Evolutionary conservation across 2,329 filamentous ascomycete genomes (phyloP).

Genomic region (Clonostachys chloroleuca): DNA sequence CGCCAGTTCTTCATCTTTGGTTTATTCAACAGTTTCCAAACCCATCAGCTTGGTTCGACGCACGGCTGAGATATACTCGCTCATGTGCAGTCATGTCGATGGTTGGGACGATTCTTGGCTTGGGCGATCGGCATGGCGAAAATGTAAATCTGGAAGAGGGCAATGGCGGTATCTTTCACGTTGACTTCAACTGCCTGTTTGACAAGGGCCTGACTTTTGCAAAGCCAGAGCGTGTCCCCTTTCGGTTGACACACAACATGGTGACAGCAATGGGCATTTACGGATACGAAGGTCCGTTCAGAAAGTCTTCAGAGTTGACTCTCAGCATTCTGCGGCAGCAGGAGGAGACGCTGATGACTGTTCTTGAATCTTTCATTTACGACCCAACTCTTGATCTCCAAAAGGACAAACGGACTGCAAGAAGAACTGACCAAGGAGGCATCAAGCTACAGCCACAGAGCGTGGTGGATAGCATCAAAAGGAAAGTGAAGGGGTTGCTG

Average conservation of each 20-base stretch:
- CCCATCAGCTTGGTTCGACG: conserved; percentile 86
- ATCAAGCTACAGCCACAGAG: conserved; percentile 57
- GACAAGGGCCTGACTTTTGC: conserved; percentile 96
- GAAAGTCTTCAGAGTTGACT: conserved; percentile 85
- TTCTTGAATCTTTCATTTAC: conserved; percentile 94
- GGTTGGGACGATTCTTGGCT: conserved; percentile 87
- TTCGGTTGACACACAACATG: conserved; percentile 98
- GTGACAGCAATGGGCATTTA: conserved; percentile 94
- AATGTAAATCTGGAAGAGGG: conserved; percentile 95
- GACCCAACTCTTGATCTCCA: conserved; percentile 94
- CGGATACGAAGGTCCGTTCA: conserved; percentile 89
- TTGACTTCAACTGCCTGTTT: conserved; percentile 99
- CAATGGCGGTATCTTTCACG: conserved; percentile 91
- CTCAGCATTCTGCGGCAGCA: conserved; percentile 81
- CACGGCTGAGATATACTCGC: conserved; percentile 82
- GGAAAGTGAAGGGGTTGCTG: conserved; percentile 81
- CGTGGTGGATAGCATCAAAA: conserved; percentile 83
- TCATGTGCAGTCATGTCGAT: conserved; percentile 99
- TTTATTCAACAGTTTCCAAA: conserved; percentile 94
- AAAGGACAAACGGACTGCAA: conserved; percentile 49
- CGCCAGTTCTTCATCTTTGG: conserved; percentile 85
- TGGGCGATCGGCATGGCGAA: conserved; percentile 94
- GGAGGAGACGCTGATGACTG: conserved; percentile 95
- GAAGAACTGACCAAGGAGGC: conserved; percentile 27
- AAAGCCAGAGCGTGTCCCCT: conserved; percentile 91